Evolutionary conservation across 2,329 filamentous ascomycete genomes (phyloP).

Genomic region (Annulohypoxylon truncatum): DNA sequence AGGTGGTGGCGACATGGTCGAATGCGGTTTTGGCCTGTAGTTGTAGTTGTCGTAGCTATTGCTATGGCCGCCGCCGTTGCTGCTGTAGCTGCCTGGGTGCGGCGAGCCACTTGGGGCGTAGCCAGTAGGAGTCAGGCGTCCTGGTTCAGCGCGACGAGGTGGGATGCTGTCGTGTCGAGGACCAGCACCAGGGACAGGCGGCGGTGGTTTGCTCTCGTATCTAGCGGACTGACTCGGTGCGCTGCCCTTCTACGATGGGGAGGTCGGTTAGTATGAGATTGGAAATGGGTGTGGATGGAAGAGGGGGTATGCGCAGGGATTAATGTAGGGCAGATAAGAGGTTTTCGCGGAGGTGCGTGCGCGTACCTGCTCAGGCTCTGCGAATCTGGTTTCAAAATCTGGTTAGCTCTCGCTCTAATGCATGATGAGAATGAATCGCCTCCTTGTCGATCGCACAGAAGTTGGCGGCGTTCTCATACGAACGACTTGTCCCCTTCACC

Average conservation of each 20-base stretch:
- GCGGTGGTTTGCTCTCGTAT: slow-evolving; percentile 63
- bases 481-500: not conserved
- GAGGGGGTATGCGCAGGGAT: slow-evolving; percentile 29
- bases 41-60: slow-evolving; percentile 23
- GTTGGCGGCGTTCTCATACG: not conserved
- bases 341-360: slow-evolving; percentile 24
- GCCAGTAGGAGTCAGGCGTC: slow-evolving; percentile 39
- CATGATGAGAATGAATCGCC: slow-evolving; percentile 17
- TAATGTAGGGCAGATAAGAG: slow-evolving; percentile 13
- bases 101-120: slow-evolving; percentile 16
- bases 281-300: slow-evolving; percentile 26
- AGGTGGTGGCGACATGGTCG: slow-evolving; percentile 64
- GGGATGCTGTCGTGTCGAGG: slow-evolving; percentile 47
- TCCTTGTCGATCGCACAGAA: slow-evolving; percentile 26
- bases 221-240: slow-evolving; percentile 50
- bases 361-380: slow-evolving; percentile 62
- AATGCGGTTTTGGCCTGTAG: slow-evolving; percentile 34
- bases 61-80: slow-evolving; percentile 20
- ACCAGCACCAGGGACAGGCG: slow-evolving; percentile 56
- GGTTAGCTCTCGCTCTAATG: slow-evolving; percentile 21
- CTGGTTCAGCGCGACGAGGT: slow-evolving; percentile 42
- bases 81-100: slow-evolving; percentile 17
- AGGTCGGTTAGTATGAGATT: slow-evolving; percentile 50
- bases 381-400: slow-evolving; percentile 56
- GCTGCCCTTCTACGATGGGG: slow-evolving; percentile 37